Evolutionary conservation across 192 early-diverging fungal species (phyloP).

Genomic region (Geosiphon pyriformis): DNA sequence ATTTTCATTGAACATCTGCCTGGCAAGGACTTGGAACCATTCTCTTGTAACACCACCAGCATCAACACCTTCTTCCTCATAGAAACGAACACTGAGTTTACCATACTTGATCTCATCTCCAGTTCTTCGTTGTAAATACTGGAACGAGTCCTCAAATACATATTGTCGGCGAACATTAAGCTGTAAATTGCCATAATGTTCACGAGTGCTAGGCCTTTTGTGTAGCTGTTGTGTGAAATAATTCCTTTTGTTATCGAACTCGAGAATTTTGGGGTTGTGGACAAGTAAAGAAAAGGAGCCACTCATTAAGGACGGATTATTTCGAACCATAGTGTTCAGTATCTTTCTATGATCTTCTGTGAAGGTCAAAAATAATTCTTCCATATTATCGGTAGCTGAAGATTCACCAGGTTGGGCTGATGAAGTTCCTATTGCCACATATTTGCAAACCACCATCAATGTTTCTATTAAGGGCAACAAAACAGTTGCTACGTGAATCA

Average conservation of each 20-base stretch:
- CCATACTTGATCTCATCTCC: slow-evolving; percentile 94
- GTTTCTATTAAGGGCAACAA: slow-evolving; percentile 92
- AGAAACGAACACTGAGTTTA: slow-evolving; percentile 88
- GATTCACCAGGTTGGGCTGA: slow-evolving; percentile 26
- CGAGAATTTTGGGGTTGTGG: slow-evolving; percentile 94
- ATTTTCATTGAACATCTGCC: slow-evolving; percentile 97
- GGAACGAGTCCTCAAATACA: slow-evolving; percentile 97
- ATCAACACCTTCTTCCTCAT: slow-evolving; percentile 96
- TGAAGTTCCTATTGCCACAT: slow-evolving; percentile 51
- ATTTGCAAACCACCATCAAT: slow-evolving; percentile 97
- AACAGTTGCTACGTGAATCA: slow-evolving; percentile 88
- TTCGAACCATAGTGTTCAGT: slow-evolving; percentile 95
- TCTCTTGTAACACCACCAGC: slow-evolving; percentile 96
- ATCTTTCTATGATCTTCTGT: slow-evolving; percentile 95
- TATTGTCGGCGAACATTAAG: slow-evolving; percentile 88
- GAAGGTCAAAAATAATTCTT: slow-evolving; percentile 81
- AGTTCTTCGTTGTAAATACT: slow-evolving; percentile 81
- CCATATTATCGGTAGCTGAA: slow-evolving; percentile 30
- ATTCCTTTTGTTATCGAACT: slow-evolving; percentile 99
- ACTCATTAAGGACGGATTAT: slow-evolving; percentile 92
- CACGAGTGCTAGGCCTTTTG: slow-evolving; percentile 60
- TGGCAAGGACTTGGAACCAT: slow-evolving; percentile 95
- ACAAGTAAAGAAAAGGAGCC: slow-evolving; percentile 95
- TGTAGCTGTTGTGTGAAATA: slow-evolving; percentile 96
- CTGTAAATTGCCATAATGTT: slow-evolving; percentile 67